phyloP scores from a whole-genome alignment of 225 moss, liverwort and hornwort species.

The Physcomitrellopsis africana region DNA sequence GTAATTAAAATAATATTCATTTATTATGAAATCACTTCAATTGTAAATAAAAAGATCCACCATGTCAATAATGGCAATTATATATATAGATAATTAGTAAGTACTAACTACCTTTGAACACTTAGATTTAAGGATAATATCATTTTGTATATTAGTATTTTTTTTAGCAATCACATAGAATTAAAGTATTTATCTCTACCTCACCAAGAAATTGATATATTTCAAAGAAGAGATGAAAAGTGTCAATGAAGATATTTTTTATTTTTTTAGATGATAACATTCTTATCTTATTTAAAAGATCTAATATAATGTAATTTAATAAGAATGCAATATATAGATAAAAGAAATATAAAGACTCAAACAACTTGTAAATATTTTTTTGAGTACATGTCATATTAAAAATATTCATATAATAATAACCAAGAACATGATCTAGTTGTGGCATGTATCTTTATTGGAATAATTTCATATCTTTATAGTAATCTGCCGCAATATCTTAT shows the following conservation, averaged over 20 bases:
- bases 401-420: slow-evolving; percentile 1
- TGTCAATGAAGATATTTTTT: slow-evolving; percentile 86
- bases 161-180: background rate
- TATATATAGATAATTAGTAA: no score
- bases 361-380: slow-evolving; percentile 2
- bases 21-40: no score
- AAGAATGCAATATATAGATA: slow-evolving; percentile 20
- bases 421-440: background rate
- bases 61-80: no score
- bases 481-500: slow-evolving; percentile 25
- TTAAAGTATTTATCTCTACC: slow-evolving; percentile 70
- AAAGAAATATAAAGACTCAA: slow-evolving; percentile 21
- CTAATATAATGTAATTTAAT: slow-evolving; percentile 76
- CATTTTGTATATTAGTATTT: background rate
- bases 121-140: background rate
- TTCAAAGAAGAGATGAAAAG: slow-evolving; percentile 91
- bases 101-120: no score
- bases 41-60: no score
- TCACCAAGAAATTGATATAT: slow-evolving; percentile 67
- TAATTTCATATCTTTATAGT: slow-evolving; percentile 15
- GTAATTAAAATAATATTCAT: no score
- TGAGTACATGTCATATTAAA: slow-evolving; percentile 8
- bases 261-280: slow-evolving; percentile 66
- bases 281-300: slow-evolving; percentile 75
- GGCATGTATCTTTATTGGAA: background rate